A percentile compares a stretch with the other conserved stretches of the same genome.
Evolutionary conservation across 805 yeast species (phyloP).

Genomic region (Candida nanaspora): DNA sequence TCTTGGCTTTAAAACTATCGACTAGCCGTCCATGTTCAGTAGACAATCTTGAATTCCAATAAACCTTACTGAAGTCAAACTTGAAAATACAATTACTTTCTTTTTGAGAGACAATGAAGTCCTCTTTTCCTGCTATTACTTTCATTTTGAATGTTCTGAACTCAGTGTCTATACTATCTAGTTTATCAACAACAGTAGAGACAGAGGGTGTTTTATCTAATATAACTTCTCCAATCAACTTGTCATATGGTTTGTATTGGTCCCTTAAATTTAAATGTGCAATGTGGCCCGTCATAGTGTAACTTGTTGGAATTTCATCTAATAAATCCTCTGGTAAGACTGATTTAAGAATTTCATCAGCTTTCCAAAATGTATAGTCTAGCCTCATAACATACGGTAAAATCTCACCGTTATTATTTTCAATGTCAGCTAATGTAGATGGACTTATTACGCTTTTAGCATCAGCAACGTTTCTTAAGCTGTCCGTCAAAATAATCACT

Average conservation of each 20-base stretch:
- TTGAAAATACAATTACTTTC: slow-evolving; percentile 82
- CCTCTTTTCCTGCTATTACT: slow-evolving; percentile 77
- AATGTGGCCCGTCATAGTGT: slow-evolving; percentile 89
- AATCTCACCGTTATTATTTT: slow-evolving; percentile 38
- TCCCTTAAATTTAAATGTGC: slow-evolving; percentile 86
- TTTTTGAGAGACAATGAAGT: slow-evolving; percentile 73
- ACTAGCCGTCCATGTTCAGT: slow-evolving; percentile 89
- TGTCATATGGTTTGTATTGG: slow-evolving; percentile 76
- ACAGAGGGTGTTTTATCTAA: slow-evolving; percentile 80
- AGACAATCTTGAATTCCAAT: slow-evolving; percentile 94
- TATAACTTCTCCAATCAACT: slow-evolving; percentile 81
- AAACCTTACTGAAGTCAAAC: slow-evolving; percentile 89
- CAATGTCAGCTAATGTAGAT: slow-evolving; percentile 37
- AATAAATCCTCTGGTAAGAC: slow-evolving; percentile 65
- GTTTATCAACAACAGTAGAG: slow-evolving; percentile 86
- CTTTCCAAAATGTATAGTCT: slow-evolving; percentile 77
- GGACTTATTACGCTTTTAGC: slow-evolving; percentile 31
- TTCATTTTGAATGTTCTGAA: slow-evolving; percentile 94
- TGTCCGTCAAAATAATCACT: slow-evolving; percentile 57
- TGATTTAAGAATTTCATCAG: slow-evolving; percentile 78
- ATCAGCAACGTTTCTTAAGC: slow-evolving; percentile 31
- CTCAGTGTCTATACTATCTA: slow-evolving; percentile 77
- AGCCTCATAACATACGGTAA: slow-evolving; percentile 48
- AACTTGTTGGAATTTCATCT: slow-evolving; percentile 82
- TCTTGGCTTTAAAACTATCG: slow-evolving; percentile 42